Conservation (phyloP, 2,329 filamentous ascomycete genomes). For the Acephala macrosclerotiorum region DNA sequence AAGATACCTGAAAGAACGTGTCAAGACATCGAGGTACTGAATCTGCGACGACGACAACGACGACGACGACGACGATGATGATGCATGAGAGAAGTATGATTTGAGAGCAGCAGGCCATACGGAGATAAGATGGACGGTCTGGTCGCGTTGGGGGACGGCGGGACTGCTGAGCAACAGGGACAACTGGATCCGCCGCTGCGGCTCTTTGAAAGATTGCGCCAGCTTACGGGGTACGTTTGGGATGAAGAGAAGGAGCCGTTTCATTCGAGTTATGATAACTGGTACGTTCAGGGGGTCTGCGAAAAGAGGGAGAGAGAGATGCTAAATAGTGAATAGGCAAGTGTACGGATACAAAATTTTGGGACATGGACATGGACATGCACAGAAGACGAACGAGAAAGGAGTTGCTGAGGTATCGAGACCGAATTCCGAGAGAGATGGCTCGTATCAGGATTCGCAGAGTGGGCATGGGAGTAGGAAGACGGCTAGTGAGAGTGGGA, state of each 20-base stretch:
- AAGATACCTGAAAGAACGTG: background rate
- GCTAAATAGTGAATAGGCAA: slow-evolving; percentile 56
- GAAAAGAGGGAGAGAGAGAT: background rate
- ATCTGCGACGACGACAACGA: background rate
- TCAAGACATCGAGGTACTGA: background rate
- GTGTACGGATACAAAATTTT: slow-evolving; percentile 63
- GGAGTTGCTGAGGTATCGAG: slow-evolving; percentile 36
- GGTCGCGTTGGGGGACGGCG: slow-evolving; percentile 30
- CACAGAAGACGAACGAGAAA: slow-evolving; percentile 40
- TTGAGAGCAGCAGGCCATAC: background rate
- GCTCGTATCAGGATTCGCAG: slow-evolving; percentile 20
- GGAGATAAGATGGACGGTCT: slow-evolving; percentile 38
- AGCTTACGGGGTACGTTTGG: slow-evolving; percentile 79
- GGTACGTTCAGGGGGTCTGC: slow-evolving; percentile 55
- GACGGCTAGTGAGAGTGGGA: slow-evolving; percentile 35
- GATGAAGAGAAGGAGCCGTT: slow-evolving; percentile 67
- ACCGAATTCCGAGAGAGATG: slow-evolving; percentile 45
- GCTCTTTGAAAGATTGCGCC: slow-evolving; percentile 75
- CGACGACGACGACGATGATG: background rate
- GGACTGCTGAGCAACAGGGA: slow-evolving; percentile 16
- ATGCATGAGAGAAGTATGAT: slow-evolving; percentile 10
- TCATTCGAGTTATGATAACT: slow-evolving; percentile 85
- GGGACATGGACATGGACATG: slow-evolving; percentile 39
- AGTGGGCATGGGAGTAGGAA: slow-evolving; percentile 17
- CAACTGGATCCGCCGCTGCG: slow-evolving; percentile 68